These are phyloP conservation scores for Butyriboletus appendiculatus DNA, from an alignment of 1,284 basidiomycete species.

Conservation along the genomic window DNA sequence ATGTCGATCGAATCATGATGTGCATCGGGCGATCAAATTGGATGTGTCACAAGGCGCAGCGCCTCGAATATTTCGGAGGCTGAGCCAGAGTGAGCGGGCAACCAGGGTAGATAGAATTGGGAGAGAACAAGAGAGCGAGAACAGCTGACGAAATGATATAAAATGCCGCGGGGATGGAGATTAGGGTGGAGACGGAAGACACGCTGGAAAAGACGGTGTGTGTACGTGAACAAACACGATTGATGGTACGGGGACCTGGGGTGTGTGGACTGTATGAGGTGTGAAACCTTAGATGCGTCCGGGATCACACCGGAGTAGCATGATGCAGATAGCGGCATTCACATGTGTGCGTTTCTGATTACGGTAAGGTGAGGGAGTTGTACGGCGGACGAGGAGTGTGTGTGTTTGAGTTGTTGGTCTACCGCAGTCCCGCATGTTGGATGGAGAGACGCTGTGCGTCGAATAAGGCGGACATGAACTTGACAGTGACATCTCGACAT, in stretches of 20 bases:
- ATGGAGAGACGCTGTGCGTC: slow-evolving; percentile 2
- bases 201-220: slow-evolving; percentile 32
- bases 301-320: slow-evolving; percentile 30
- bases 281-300: slow-evolving; percentile 36
- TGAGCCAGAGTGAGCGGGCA: slow-evolving; percentile 1
- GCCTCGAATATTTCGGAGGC: slow-evolving; percentile 21
- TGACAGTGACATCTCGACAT: slow-evolving; percentile 34
- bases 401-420: slow-evolving; percentile 19
- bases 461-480: slow-evolving; percentile 25
- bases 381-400: slow-evolving; percentile 28
- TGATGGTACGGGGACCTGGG: slow-evolving; percentile 36
- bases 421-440: slow-evolving; percentile 27
- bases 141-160: slow-evolving; percentile 18
- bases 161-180: slow-evolving; percentile 35
- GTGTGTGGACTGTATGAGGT: slow-evolving; percentile 36
- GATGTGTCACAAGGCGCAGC: slow-evolving; percentile 27
- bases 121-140: slow-evolving; percentile 14
- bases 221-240: slow-evolving; percentile 39
- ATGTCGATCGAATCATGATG: slow-evolving; percentile 31
- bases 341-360: slow-evolving; percentile 38
- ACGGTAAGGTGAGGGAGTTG: slow-evolving; percentile 32
- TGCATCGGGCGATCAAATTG: slow-evolving; percentile 24
- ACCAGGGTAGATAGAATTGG: slow-evolving; percentile 8
- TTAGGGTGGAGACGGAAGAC: slow-evolving; percentile 35
- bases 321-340: slow-evolving; percentile 35